phyloP scores from a whole-genome alignment of 106 monocot species.

The Acorus calamus region DNA sequence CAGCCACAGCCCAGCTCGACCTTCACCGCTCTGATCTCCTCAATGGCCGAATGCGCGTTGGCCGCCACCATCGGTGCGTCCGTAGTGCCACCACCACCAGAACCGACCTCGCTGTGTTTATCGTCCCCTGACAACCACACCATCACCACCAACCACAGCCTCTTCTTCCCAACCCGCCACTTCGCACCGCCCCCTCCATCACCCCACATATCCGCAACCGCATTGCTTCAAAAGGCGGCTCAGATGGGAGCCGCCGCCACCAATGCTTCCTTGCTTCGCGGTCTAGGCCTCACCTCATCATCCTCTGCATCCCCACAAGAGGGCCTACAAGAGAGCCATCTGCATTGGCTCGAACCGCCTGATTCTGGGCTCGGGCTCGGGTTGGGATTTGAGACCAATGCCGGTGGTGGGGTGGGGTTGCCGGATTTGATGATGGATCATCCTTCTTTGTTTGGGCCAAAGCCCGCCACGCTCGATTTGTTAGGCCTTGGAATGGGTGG shows the following conservation, averaged over 20 bases:
- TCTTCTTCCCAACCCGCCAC: slow-evolving; percentile 13
- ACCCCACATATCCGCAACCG: slow-evolving; percentile 64
- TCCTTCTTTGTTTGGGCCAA: slow-evolving; percentile 30
- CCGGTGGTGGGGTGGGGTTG: not conserved
- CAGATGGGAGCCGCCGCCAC: slow-evolving; percentile 47
- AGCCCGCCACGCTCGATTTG: slow-evolving; percentile 78
- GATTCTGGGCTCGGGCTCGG: slow-evolving; percentile 37
- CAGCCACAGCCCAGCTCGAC: slow-evolving; percentile 10
- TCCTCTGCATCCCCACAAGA: slow-evolving; percentile 9
- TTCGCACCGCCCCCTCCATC: slow-evolving; percentile 19
- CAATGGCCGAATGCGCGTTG: slow-evolving; percentile 6
- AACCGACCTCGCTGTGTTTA: slow-evolving; percentile 37
- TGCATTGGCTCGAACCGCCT: slow-evolving; percentile 13
- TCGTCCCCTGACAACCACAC: not conserved
- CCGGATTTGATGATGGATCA: slow-evolving; percentile 35
- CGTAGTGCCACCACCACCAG: slow-evolving; percentile 4
- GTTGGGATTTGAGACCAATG: slow-evolving; percentile 13
- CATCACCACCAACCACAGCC: slow-evolving; percentile 3
- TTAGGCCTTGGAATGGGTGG: slow-evolving; percentile 57
- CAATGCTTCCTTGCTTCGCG: slow-evolving; percentile 33
- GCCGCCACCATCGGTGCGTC: slow-evolving; percentile 28
- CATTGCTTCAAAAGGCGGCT: slow-evolving; percentile 61
- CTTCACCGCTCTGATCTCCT: slow-evolving; percentile 8
- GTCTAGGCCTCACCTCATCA: slow-evolving; percentile 23
- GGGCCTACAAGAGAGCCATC: slow-evolving; percentile 5